Evolutionary conservation across 208 protist genomes (phyloP), one percentile per base, ranked within the genome.

Genomic region (Angomonas ambiguus): DNA sequence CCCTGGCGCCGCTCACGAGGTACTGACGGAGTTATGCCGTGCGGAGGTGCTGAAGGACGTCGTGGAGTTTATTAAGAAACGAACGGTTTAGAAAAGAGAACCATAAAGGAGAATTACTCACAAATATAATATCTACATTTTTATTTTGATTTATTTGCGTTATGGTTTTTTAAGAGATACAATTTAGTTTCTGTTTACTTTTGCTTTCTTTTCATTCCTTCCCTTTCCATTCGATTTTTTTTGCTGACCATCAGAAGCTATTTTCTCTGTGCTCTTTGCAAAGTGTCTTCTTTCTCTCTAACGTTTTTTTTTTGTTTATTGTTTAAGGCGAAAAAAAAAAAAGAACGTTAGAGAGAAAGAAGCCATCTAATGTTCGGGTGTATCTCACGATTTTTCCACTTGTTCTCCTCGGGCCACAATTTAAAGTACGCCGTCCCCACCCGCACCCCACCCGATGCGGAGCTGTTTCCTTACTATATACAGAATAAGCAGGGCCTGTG

Each of bases 401-500:
- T n/a, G n/a, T n/a, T n/a, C n/a, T n/a, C n/a, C n/a, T n/a, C n/a
- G n/a, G 65, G 68, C 0, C 79, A 89, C 45, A 28, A 57, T 22
- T 58, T 92, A 49, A 28, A 20, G 51, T 90, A 83, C 68, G 77
- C 81, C 13, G 77, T 18, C 1, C 71, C 82, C 8, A 48, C 33
- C 0, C 80, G 86, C 34, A 51, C 34, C 16, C 80, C 86, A 25
- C 86, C 86, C 20, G 80, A 89, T 61, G 76, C 80, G 25, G 41
- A 65, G 41, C 70, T 92, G 11, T 92, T 92, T 34, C 86, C 87
- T 2, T 51, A 70, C 55, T 93, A 91, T 64, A 72, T 91, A 38
- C 87, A 93, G 66, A 93, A 91, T 62, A 67, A 65, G 45, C 83
- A 93, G 48, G 65, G 79, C 25, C 60, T 93, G 51, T 93, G 87